These are phyloP conservation scores for Oxytropis ochrocephala DNA, from an alignment of 306 rosid species.

Conservation along the genomic window DNA sequence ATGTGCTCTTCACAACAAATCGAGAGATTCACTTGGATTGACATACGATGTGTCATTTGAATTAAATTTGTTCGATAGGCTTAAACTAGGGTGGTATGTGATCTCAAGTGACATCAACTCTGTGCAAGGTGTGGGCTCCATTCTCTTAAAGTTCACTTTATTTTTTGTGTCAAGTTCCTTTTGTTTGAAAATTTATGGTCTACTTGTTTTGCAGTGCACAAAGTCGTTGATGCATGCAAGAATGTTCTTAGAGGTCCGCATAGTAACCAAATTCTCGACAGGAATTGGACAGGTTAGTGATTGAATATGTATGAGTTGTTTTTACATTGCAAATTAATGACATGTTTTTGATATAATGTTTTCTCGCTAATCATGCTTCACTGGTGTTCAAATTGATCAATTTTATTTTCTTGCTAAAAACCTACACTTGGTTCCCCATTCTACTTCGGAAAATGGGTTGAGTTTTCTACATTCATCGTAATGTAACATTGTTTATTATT, in stretches of 20 bases:
- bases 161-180: too few relatives aligned
- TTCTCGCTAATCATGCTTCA: background rate
- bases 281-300: conserved; percentile 90
- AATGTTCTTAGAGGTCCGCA: conserved; percentile 89
- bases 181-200: too few relatives aligned
- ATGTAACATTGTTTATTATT: background rate
- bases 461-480: background rate
- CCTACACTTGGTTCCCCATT: background rate
- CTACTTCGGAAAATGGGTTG: background rate
- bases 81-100: too few relatives aligned
- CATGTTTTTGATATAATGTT: background rate
- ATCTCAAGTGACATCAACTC: too few relatives aligned
- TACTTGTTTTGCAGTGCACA: conserved; percentile 56
- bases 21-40: too few relatives aligned
- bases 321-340: too few relatives aligned
- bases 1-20: conserved; percentile 85
- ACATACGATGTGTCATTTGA: too few relatives aligned
- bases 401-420: conserved; percentile 7
- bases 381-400: background rate
- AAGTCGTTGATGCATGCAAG: conserved; percentile 98
- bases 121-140: too few relatives aligned
- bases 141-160: too few relatives aligned
- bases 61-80: too few relatives aligned
- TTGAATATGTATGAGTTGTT: conserved; percentile 2
- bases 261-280: conserved; percentile 72